Conservation (phyloP, 768 basidiomycete genomes). For the Ramaria sp. region DNA sequence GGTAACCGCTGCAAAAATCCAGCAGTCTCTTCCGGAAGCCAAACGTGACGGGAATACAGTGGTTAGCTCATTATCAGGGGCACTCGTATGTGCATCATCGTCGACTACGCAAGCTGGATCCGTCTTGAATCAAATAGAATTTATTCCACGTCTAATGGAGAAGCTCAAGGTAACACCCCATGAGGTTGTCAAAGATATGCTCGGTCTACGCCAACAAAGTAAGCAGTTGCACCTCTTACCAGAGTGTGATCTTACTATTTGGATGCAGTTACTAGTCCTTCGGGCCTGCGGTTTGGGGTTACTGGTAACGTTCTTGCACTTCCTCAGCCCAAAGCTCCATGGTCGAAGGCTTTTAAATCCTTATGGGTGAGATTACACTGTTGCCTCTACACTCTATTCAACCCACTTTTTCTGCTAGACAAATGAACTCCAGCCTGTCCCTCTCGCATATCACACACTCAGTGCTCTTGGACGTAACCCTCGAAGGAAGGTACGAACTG, state of each 20-base stretch:
- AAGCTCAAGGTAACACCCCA: conserved; percentile 65
- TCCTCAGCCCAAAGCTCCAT: conserved; percentile 58
- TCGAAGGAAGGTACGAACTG: conserved; percentile 43
- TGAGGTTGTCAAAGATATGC: conserved; percentile 59
- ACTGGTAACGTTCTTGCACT: conserved; percentile 75
- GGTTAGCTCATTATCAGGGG: conserved; percentile 55
- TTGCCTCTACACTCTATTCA: not conserved
- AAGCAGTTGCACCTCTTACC: conserved; percentile 20
- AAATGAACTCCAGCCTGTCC: conserved; percentile 52
- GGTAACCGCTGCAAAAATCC: conserved; percentile 77
- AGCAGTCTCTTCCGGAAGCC: conserved; percentile 81
- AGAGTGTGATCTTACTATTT: not conserved
- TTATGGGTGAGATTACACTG: conserved; percentile 38
- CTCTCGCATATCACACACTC: conserved; percentile 54
- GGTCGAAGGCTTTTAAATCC: conserved; percentile 58
- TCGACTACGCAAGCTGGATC: conserved; percentile 60
- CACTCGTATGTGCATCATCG: conserved; percentile 52
- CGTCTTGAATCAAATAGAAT: conserved; percentile 67
- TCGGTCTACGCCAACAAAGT: conserved; percentile 62
- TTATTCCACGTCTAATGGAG: conserved; percentile 62
- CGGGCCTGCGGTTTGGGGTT: conserved; percentile 79
- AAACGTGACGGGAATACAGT: conserved; percentile 86
- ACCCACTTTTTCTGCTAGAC: conserved; percentile 23
- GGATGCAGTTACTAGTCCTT: conserved; percentile 64
- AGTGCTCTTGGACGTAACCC: conserved; percentile 68